Evolutionary conservation across 2,329 filamentous ascomycete genomes (phyloP).

Genomic region (Fusarium tanahbumbuense): DNA sequence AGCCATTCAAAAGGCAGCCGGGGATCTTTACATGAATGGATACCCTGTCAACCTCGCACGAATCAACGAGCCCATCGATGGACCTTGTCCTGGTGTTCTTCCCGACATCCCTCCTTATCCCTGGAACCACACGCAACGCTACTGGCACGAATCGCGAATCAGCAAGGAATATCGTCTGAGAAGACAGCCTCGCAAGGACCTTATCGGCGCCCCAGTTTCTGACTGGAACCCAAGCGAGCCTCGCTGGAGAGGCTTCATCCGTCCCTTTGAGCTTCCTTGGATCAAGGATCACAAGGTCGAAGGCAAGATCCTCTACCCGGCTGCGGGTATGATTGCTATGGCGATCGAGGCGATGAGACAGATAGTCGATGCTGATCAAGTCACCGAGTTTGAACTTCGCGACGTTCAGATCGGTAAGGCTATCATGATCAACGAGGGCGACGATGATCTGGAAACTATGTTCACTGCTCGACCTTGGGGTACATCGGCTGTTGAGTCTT

Average conservation of each 20-base stretch:
- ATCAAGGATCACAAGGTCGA: background rate
- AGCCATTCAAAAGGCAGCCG: background rate
- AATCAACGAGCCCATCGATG: conserved; percentile 1
- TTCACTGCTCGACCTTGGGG: background rate
- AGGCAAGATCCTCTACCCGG: background rate
- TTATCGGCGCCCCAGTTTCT: background rate
- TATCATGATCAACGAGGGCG: background rate
- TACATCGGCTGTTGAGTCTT: background rate
- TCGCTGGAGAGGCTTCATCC: background rate
- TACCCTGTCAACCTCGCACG: background rate
- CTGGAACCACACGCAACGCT: background rate
- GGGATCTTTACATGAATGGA: background rate
- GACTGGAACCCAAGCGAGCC: background rate
- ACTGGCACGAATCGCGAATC: background rate
- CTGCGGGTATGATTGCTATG: background rate
- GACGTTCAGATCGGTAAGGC: background rate
- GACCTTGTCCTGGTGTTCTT: background rate
- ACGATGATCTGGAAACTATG: background rate
- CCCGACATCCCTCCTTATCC: background rate
- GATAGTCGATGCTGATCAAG: background rate
- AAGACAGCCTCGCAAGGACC: background rate
- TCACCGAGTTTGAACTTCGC: background rate
- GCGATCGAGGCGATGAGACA: background rate
- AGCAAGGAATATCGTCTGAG: background rate
- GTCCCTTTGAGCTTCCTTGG: background rate